Conservation (phyloP, 2,329 filamentous ascomycete species). For the Paraphaeosphaeria sporulosa region DNA sequence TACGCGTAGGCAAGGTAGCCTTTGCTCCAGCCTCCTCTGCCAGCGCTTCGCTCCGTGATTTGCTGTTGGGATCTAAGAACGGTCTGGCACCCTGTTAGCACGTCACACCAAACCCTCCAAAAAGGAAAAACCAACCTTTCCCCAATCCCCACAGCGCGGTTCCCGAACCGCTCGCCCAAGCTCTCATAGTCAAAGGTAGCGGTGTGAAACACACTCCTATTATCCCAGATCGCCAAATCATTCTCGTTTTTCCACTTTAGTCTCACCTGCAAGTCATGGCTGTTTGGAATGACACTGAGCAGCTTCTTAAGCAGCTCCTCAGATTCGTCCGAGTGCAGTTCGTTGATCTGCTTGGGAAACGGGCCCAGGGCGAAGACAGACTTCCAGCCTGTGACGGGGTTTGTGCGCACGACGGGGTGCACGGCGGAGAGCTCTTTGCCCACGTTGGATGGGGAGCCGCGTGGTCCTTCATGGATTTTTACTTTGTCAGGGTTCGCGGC, state of each 20-base stretch:
- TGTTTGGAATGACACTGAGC: conserved; percentile 44
- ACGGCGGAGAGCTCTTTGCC: conserved; percentile 55
- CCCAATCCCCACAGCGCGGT: conserved; percentile 64
- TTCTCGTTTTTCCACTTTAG: conserved; percentile 59
- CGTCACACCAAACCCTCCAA: not conserved
- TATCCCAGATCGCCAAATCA: conserved; percentile 69
- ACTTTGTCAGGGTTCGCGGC: conserved; percentile 43
- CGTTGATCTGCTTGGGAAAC: conserved; percentile 46
- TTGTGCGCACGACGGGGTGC: conserved; percentile 64
- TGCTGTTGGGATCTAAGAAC: conserved; percentile 8
- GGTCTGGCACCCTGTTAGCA: conserved; percentile 1
- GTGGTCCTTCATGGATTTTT: conserved; percentile 53
- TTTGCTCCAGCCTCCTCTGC: conserved; percentile 7
- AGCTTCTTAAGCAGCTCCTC: conserved; percentile 46
- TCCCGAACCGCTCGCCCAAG: conserved; percentile 62
- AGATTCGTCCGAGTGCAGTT: conserved; percentile 43
- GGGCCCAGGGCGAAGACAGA: conserved; percentile 52
- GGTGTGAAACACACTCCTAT: conserved; percentile 64
- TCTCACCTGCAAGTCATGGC: conserved; percentile 61
- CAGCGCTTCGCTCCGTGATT: conserved; percentile 13
- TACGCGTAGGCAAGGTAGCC: not conserved
- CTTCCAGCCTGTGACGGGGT: conserved; percentile 66
- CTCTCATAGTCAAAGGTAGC: conserved; percentile 69
- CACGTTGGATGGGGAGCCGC: conserved; percentile 60
- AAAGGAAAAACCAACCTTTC: conserved; percentile 4